Percentiles rank a stretch among this genome's conserved stretches.
Evolutionary conservation across 139 green algal species (phyloP).

Genomic region (Chlorella sp.): DNA sequence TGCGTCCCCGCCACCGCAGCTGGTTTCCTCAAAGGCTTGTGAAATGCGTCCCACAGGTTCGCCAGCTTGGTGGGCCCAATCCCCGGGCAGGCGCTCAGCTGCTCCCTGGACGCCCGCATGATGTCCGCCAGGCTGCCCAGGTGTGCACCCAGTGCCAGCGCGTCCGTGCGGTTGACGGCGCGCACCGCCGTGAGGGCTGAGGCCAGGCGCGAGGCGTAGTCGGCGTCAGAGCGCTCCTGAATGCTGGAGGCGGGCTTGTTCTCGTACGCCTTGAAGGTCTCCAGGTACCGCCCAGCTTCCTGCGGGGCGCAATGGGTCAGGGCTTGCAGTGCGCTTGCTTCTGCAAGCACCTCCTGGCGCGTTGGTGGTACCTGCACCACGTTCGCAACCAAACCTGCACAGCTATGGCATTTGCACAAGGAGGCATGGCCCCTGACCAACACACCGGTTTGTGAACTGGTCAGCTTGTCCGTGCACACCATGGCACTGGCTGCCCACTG

Average conservation of each 20-base stretch:
- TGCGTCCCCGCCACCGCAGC: too few relatives aligned
- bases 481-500: background rate
- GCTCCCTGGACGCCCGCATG: constrained; percentile 39
- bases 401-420: too few relatives aligned
- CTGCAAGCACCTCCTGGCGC: too few relatives aligned
- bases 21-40: background rate
- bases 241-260: constrained; percentile 80
- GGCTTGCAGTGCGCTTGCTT: background rate
- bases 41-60: background rate
- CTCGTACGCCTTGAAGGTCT: constrained; percentile 92
- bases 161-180: constrained; percentile 76
- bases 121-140: constrained; percentile 39
- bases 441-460: background rate
- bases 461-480: background rate
- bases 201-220: constrained; percentile 75
- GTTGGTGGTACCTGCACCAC: background rate
- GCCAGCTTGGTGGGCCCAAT: constrained; percentile 84
- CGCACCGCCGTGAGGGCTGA: constrained; percentile 60
- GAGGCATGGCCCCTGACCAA: too few relatives aligned
- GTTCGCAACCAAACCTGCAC: too few relatives aligned
- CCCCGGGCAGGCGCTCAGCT: constrained; percentile 71
- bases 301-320: constrained; percentile 12
- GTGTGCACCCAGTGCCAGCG: constrained; percentile 52
- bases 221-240: constrained; percentile 51
- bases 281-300: constrained; percentile 89